Evolutionary conservation across 257 asterid species (phyloP), one percentile per base, ranked within the genome.

Genomic region (Forsythia suspensa): DNA sequence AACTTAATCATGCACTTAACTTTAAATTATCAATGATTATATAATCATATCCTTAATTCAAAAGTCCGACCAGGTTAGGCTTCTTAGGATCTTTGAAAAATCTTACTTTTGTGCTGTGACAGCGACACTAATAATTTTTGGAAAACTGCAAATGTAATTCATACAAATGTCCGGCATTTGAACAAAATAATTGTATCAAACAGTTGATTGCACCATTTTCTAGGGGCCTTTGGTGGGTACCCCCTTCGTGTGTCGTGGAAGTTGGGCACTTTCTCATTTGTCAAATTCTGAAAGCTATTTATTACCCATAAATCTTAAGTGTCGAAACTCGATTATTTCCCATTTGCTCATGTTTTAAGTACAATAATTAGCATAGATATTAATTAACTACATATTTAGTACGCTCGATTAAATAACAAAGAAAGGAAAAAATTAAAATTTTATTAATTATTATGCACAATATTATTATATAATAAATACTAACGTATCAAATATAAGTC

Each of bases 1-100:
- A 37, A 52, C 76, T 59, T 39, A 80, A 80, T 75, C 80, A 75
- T 75, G 80, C 76, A 80, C 71, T 52, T 55, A 73, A 39, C 40
- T 67, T 68, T 39, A 52, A 18, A 20, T 76, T 63, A 55, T 73
- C 61, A 29, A 76, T 66, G 84, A 81, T 66, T 66, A 52, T 6
- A 24, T 55, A 81, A 72, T 76, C 37, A 70, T 76, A 55, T 68
- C 41, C 16, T 6, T 55, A 38, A 46, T n/a, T 7, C 12, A 41
- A 34, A 80, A 66, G 70, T 75, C 46, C 24, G 21, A 29, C 61
- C 41, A 72, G 20, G 74, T 46, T 74, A 65, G 70, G 70, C 34
- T 20, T 16, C 52, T 36, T 36, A 36, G 73, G 20, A 48, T 63
- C 63, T 18, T 55, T n/a, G 11, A 48, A 6, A 42, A 42, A 12